Base-by-base conservation (phyloP, 108 stramenopile genomes). In the Cyclostephanos invisitatus region DNA sequence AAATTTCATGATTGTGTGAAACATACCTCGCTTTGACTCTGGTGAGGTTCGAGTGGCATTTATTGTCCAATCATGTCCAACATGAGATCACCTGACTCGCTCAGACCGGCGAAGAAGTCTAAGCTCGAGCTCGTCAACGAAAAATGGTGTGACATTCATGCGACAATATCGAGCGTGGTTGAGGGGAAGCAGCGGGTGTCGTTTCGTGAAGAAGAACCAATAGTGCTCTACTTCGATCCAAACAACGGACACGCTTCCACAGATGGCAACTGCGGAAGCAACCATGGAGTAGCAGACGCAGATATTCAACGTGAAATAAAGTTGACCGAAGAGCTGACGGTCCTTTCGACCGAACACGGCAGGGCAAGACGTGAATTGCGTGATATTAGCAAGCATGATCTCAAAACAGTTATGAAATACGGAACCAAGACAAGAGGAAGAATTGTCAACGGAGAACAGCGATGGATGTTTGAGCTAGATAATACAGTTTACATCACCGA, bases 341-440 rank as follows among this genome's bases (percentile, higher is more conserved):
- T 86, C 29, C 48, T 86, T 40, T 86, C 86, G 4, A 76, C 86
- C 12, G 56, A 62, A 18, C 86, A 86, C 69, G 86, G 86, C 36
- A 68, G 70, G 20, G 60, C 83, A 11, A 54, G 86, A 28, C 60
- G 86, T 28, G 80, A 86, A 32, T 75, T 83, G 62, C 75, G 85
- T 20, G 80, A 86, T 28, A 83, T 86, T 24, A 57, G 38, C 55
- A 86, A 83, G 37, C 74, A 76, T 28, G 85, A 86, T 63, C 64
- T 86, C 3, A 60, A 79, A 70, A 72, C 78, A 32, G 85, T 75
- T 68, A 10, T 83, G 22, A 77, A 74, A 67, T 53, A 53, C n/a
- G 24, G 51, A 53, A 53, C 51, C 14, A 53, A 24, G 51, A 20
- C 11, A 62, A 2, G 11, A 47, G 71, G 62, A 18, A 61, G 57